A percentile compares a stretch with the other conserved stretches of the same genome.
These are phyloP conservation scores for Stachybotrys chlorohalonatus DNA, from an alignment of 2,329 filamentous ascomycete species.

Conservation along the genomic window DNA sequence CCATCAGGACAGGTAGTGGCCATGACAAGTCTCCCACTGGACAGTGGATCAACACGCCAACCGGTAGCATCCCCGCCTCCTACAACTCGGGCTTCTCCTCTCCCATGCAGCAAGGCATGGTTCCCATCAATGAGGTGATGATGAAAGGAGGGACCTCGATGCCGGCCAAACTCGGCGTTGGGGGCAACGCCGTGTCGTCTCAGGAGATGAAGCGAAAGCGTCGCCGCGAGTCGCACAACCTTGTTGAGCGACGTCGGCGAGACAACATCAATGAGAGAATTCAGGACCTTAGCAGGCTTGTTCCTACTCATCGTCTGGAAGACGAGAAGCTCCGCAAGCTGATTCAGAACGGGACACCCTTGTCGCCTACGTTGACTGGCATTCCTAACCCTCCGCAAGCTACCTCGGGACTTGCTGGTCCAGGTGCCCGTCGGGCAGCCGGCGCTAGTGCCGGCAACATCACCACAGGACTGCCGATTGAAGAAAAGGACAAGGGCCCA, in stretches of 20 bases:
- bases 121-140: constrained; percentile 82
- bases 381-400: constrained; percentile 58
- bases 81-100: constrained; percentile 85
- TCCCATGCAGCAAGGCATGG: constrained; percentile 58
- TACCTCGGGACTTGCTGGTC: constrained; percentile 80
- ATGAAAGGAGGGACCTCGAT: constrained; percentile 82
- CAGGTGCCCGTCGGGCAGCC: constrained; percentile 71
- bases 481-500: constrained; percentile 97
- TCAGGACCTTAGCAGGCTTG: constrained; percentile 87
- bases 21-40: constrained; percentile 80
- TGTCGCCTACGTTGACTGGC: constrained; percentile 73
- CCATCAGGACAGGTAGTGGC: constrained; percentile 60
- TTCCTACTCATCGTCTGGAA: constrained; percentile 84
- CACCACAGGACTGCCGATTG: constrained; percentile 82
- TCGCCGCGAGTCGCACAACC: constrained; percentile 88
- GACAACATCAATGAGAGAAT: constrained; percentile 99
- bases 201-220: constrained; percentile 92
- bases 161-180: constrained; percentile 70
- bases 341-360: constrained; percentile 80
- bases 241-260: constrained; percentile 86
- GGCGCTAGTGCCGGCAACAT: constrained; percentile 68
- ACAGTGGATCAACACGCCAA: constrained; percentile 83
- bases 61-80: constrained; percentile 69
- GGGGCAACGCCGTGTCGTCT: constrained; percentile 52
- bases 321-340: constrained; percentile 97